phyloP scores from a whole-genome alignment of 345 rosid genomes.

The Boechera stricta region DNA sequence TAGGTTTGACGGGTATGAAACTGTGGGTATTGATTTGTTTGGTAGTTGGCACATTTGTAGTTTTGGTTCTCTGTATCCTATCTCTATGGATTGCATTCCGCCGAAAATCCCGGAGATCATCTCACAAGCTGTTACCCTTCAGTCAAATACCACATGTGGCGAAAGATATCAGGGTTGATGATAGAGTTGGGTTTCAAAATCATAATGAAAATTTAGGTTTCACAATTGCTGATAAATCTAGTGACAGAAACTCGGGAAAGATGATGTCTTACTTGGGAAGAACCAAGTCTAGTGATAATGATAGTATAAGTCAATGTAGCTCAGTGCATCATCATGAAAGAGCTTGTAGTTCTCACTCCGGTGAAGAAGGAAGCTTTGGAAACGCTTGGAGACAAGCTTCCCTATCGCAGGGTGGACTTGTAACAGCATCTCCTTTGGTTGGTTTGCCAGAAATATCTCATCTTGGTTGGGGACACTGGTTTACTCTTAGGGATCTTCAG shows the following conservation, averaged over 20 bases:
- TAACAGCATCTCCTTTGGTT: constrained; percentile 84
- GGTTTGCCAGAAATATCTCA: constrained; percentile 95
- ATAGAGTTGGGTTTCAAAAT: constrained; percentile 64
- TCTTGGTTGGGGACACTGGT: constrained; percentile 99
- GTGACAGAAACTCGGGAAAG: constrained; percentile 65
- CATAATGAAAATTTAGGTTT: constrained; percentile 50
- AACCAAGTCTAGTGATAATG: constrained; percentile 86
- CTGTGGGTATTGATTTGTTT: constrained; percentile 89
- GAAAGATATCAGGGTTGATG: constrained; percentile 91
- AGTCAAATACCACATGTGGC: constrained; percentile 82
- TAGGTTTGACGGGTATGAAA: constrained; percentile 85
- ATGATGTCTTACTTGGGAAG: constrained; percentile 59
- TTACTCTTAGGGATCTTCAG: constrained; percentile 95
- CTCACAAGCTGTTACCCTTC: constrained; percentile 58
- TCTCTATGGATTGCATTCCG: constrained; percentile 75
- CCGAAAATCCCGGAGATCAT: constrained; percentile 61
- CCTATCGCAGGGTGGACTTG: constrained; percentile 65
- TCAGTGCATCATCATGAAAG: constrained; percentile 73
- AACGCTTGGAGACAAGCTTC: constrained; percentile 68
- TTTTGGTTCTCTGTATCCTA: constrained; percentile 70
- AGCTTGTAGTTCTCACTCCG: constrained; percentile 75
- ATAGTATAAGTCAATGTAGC: constrained; percentile 84
- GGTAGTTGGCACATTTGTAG: constrained; percentile 65
- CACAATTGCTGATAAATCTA: constrained; percentile 57
- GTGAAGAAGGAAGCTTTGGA: constrained; percentile 95